Conservation (phyloP, 768 basidiomycete species). For the Panaeolus papilionaceus region DNA sequence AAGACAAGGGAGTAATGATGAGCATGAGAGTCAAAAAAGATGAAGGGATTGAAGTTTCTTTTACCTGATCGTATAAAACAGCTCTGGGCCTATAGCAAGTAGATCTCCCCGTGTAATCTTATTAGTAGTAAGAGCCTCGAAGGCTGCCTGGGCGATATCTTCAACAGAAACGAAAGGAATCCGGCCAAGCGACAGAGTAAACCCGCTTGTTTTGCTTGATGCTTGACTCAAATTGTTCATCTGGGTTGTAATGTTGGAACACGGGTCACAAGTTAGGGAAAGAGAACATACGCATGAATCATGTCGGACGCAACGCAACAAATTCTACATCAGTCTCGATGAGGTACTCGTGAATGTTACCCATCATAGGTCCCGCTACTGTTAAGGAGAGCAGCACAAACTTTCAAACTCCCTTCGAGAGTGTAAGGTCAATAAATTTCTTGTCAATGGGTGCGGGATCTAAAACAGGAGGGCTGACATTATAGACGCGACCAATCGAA, state of each 20-base stretch:
- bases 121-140: conserved; percentile 30
- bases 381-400: conserved; percentile 33
- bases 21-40: background rate
- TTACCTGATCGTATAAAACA: conserved; percentile 35
- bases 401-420: conserved; percentile 29
- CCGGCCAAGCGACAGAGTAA: conserved; percentile 25
- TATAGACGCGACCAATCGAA: conserved; percentile 29
- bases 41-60: background rate
- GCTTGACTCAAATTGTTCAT: background rate
- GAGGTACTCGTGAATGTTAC: conserved; percentile 5
- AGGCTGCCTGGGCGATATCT: conserved; percentile 32
- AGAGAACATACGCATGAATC: conserved; percentile 21
- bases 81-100: conserved; percentile 34
- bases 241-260: background rate
- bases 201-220: conserved; percentile 20
- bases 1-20: background rate
- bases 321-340: conserved; percentile 27
- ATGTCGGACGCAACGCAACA: conserved; percentile 31
- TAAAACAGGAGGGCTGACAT: conserved; percentile 24
- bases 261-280: background rate
- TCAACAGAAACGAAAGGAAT: conserved; percentile 31
- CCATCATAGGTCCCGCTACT: background rate
- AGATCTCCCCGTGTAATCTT: conserved; percentile 25
- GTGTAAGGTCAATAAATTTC: conserved; percentile 31
- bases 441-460: conserved; percentile 25